Evolutionary conservation across 805 yeast genomes (phyloP).

Genomic region (Soucietia sequanensis): DNA sequence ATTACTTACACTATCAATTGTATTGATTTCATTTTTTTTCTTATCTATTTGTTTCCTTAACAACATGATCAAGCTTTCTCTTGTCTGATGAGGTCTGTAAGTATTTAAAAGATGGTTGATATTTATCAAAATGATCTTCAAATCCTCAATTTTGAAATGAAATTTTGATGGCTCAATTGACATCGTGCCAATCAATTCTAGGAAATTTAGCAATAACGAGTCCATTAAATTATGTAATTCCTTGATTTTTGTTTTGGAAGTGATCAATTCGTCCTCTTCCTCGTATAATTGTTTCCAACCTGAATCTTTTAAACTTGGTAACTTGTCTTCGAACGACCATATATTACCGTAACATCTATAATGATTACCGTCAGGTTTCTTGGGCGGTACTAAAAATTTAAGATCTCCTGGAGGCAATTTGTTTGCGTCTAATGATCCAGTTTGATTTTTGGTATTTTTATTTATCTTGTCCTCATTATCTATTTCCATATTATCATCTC

Average conservation of each 20-base stretch:
- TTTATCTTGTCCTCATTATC: slow-evolving; percentile 1
- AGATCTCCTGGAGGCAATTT: slow-evolving; percentile 42
- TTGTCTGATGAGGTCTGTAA: slow-evolving; percentile 91
- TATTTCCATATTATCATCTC: too few relatives aligned
- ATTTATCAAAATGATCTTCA: slow-evolving; percentile 78
- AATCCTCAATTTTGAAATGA: slow-evolving; percentile 65
- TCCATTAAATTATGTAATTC: slow-evolving; percentile 80
- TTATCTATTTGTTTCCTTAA: slow-evolving; percentile 68
- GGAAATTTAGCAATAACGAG: slow-evolving; percentile 73
- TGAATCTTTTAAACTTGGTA: slow-evolving; percentile 71
- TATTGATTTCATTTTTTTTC: slow-evolving; percentile 53
- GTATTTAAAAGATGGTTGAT: slow-evolving; percentile 90
- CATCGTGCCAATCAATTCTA: slow-evolving; percentile 79
- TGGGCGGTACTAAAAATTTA: slow-evolving; percentile 63
- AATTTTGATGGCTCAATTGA: slow-evolving; percentile 67
- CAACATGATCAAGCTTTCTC: slow-evolving; percentile 80
- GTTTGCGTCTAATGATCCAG: slow-evolving; percentile 10
- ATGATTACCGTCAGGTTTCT: slow-evolving; percentile 55
- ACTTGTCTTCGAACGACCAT: slow-evolving; percentile 79
- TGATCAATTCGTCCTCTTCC: slow-evolving; percentile 35
- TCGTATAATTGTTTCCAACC: slow-evolving; percentile 75
- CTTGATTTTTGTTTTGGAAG: slow-evolving; percentile 50
- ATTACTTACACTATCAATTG: slow-evolving; percentile 39
- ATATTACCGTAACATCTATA: slow-evolving; percentile 88
- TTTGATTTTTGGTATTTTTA: slow-evolving; percentile 9